Evolutionary conservation across 2,329 filamentous ascomycete genomes (phyloP), one percentile per base, ranked within the genome.

Genomic region (Paraphaeosphaeria sporulosa): DNA sequence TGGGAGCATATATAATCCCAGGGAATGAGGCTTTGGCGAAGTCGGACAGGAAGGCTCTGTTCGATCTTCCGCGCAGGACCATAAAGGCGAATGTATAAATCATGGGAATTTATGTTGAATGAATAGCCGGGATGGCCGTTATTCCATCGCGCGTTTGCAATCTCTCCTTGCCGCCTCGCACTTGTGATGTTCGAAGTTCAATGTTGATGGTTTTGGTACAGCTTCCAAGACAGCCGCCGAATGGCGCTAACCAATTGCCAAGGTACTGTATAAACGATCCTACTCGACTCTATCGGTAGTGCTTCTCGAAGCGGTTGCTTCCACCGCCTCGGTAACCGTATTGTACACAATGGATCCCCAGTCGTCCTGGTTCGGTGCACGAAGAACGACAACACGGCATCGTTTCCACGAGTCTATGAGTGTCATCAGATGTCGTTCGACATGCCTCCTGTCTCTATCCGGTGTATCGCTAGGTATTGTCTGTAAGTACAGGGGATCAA

Each of bases 1-100:
- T 9, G n/a, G 13, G 21, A 23, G 12, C 27, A 9, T 55, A 44
- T 42, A 54, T 30, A 43, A 27, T 40, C 21, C 43, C n/a, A 34
- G 13, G n/a, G 38, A 36, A 55, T n/a, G 42, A 36, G 19, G 52
- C 32, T 32, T 46, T 10, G 19, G 27, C 27, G 30, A 25, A 46
- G 12, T 36, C 15, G 42, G 42, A 12, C n/a, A 34, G n/a, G 42
- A 30, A 17, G 34, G 4, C 40, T 36, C 36, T 12, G 13, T 50
- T 27, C 17, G 47, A 36, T 36, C n/a, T 8, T 5, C n/a, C 21
- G 27, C 44, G 9, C 47, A 50, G 27, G 47, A 36, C 13, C 34
- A 12, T 6, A 34, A 53, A 15, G 6, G 12, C 15, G 27, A 30
- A 55, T 47, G 52, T 55, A 55, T 36, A 54, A 54, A 47, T 5